Conservation (phyloP, 2,329 filamentous ascomycete genomes). For the Xylariales sp. region DNA sequence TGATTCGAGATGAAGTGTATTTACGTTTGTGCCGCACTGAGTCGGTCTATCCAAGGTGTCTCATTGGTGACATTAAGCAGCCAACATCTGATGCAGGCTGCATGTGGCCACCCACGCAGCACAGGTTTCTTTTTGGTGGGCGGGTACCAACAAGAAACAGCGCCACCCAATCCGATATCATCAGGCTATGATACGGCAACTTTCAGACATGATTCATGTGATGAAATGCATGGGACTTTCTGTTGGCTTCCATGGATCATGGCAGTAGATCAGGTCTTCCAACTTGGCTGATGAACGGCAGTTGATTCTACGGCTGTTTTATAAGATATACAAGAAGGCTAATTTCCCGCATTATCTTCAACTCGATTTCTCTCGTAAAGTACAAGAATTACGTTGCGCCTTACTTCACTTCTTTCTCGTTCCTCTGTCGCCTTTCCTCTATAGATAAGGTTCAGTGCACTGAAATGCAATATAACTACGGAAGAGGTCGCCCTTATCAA, state of each 20-base stretch:
- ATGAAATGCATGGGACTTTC: not conserved
- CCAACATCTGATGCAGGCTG: not conserved
- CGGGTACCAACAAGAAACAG: not conserved
- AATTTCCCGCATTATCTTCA: too few species aligned
- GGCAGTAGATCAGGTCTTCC: not conserved
- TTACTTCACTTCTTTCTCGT: not conserved
- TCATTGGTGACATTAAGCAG: not conserved
- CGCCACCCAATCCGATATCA: not conserved
- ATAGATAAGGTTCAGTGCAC: not conserved
- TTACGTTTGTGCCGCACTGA: not conserved
- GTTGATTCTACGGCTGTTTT: not conserved
- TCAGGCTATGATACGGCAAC: not conserved
- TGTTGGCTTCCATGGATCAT: not conserved
- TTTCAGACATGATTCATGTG: not conserved
- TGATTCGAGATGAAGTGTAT: not conserved
- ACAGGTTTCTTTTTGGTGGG: not conserved
- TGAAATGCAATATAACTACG: not conserved
- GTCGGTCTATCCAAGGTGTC: not conserved
- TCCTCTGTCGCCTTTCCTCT: not conserved
- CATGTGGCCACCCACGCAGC: conserved; percentile 1
- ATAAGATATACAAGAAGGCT: too few species aligned
- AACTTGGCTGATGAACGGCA: not conserved
- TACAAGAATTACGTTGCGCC: not conserved
- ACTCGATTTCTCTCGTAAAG: too few species aligned
- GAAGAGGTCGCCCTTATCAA: not conserved